These are phyloP conservation scores for Brassica nigra DNA, from an alignment of 345 rosid species.

Conservation along the genomic window DNA sequence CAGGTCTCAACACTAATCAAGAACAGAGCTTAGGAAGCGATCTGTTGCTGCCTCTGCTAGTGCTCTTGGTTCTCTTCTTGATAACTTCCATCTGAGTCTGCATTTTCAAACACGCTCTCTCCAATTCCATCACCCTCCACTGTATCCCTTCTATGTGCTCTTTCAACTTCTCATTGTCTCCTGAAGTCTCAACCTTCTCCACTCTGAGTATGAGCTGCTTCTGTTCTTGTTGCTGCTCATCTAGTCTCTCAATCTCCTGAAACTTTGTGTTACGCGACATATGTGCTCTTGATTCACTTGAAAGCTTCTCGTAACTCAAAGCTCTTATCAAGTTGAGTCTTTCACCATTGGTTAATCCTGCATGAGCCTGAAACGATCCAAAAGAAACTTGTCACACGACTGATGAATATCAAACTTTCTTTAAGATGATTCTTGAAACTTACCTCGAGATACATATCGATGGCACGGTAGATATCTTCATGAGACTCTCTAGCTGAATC, in stretches of 20 bases:
- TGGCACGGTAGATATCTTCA: constrained; percentile 66
- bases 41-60: constrained; percentile 51
- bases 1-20: constrained; percentile 35
- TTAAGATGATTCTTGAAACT: background rate
- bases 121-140: constrained; percentile 79
- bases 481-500: constrained; percentile 69
- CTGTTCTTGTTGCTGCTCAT: constrained; percentile 30
- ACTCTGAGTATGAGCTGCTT: constrained; percentile 39
- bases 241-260: constrained; percentile 54
- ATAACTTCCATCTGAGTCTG: constrained; percentile 75
- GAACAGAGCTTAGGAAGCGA: constrained; percentile 88
- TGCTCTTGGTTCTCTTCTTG: constrained; percentile 54
- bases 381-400: no score
- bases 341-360: constrained; percentile 68
- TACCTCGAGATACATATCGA: constrained; percentile 89
- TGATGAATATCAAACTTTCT: no score
- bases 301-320: constrained; percentile 71
- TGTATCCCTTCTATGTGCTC: constrained; percentile 83
- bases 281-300: constrained; percentile 56
- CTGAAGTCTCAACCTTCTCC: constrained; percentile 50
- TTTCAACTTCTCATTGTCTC: constrained; percentile 54
- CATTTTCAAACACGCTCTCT: constrained; percentile 80
- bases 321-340: constrained; percentile 60
- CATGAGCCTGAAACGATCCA: constrained; percentile 55
- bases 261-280: constrained; percentile 64